Conservation (phyloP, 306 rosid species). For the Rosa multiflora region DNA sequence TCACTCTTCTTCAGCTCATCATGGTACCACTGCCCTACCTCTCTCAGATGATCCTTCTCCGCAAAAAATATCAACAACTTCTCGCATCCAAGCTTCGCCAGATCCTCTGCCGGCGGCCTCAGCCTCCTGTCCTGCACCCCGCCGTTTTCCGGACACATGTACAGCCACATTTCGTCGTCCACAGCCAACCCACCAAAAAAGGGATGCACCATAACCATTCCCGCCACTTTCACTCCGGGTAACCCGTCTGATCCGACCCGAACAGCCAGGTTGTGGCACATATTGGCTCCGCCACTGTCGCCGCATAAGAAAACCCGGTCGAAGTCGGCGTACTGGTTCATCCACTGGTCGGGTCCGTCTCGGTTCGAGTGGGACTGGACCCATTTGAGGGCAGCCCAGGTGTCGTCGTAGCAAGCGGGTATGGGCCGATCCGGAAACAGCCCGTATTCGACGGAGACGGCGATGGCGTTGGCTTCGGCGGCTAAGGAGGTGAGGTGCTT, state of each 20-base stretch:
- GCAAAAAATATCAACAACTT: slow-evolving; percentile 30
- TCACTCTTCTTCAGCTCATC: slow-evolving; percentile 17
- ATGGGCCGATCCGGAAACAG: slow-evolving; percentile 30
- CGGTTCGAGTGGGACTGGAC: slow-evolving; percentile 12
- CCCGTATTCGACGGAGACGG: slow-evolving; percentile 27
- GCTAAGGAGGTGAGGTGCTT: slow-evolving; percentile 13
- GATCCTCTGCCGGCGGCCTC: slow-evolving; percentile 30
- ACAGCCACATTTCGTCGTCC: slow-evolving; percentile 19
- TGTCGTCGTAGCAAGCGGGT: slow-evolving; percentile 31
- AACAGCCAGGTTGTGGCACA: slow-evolving; percentile 12
- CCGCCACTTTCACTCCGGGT: slow-evolving; percentile 16
- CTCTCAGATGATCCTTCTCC: slow-evolving; percentile 11
- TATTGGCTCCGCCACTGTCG: slow-evolving; percentile 35
- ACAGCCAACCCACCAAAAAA: slow-evolving; percentile 22
- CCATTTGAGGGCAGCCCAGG: slow-evolving; percentile 29
- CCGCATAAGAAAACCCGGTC: slow-evolving; percentile 19
- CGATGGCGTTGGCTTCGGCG: slow-evolving; percentile 26
- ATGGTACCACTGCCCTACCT: neutral
- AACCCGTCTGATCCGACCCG: slow-evolving; percentile 9
- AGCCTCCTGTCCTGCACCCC: slow-evolving; percentile 36
- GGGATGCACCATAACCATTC: slow-evolving; percentile 30
- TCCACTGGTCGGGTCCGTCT: slow-evolving; percentile 26
- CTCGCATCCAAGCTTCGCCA: slow-evolving; percentile 8
- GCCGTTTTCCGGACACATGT: neutral
- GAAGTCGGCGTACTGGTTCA: slow-evolving; percentile 25